Evolutionary conservation across 2,329 filamentous ascomycete genomes (phyloP).

Genomic region (Paraconiothyrium sp.): DNA sequence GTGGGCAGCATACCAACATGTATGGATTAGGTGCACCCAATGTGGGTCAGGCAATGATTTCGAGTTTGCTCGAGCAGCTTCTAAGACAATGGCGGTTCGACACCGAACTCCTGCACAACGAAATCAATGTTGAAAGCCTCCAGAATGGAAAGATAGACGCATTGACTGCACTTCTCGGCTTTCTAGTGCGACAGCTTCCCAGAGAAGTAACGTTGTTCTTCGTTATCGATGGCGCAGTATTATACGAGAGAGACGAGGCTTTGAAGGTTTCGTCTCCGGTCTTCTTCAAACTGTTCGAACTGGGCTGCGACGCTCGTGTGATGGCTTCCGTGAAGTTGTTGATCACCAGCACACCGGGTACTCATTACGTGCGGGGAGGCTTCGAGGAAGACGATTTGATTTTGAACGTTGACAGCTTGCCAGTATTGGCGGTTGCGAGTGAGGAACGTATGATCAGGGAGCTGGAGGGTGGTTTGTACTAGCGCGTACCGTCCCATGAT

Average conservation of each 20-base stretch:
- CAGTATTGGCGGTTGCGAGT: neutral
- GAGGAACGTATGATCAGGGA: slow-evolving; percentile 17
- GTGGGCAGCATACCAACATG: slow-evolving; percentile 11
- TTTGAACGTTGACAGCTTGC: slow-evolving; percentile 9
- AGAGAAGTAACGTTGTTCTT: slow-evolving; percentile 11
- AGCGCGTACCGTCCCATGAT: too few relatives aligned
- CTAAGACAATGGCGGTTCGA: slow-evolving; percentile 12
- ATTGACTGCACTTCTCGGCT: too few relatives aligned
- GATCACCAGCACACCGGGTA: slow-evolving; percentile 15
- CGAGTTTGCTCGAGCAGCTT: slow-evolving; percentile 20
- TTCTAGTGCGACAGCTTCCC: slow-evolving; percentile 10
- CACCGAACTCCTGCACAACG: slow-evolving; percentile 1
- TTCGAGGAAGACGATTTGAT: slow-evolving; percentile 17
- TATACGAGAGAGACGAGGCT: slow-evolving; percentile 17
- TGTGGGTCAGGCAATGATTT: slow-evolving; percentile 6
- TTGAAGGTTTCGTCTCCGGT: too few relatives aligned
- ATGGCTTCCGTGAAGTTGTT: slow-evolving; percentile 10
- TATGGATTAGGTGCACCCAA: neutral
- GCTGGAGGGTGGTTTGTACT: neutral
- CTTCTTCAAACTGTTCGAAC: too few relatives aligned
- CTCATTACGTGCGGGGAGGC: slow-evolving; percentile 5
- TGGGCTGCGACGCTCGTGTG: neutral
- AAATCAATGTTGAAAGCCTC: neutral
- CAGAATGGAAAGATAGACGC: too few relatives aligned
- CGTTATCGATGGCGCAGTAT: slow-evolving; percentile 14